These are phyloP conservation scores for Selenicereus undatus DNA, from an alignment of 148 eudicot species.

Conservation along the genomic window DNA sequence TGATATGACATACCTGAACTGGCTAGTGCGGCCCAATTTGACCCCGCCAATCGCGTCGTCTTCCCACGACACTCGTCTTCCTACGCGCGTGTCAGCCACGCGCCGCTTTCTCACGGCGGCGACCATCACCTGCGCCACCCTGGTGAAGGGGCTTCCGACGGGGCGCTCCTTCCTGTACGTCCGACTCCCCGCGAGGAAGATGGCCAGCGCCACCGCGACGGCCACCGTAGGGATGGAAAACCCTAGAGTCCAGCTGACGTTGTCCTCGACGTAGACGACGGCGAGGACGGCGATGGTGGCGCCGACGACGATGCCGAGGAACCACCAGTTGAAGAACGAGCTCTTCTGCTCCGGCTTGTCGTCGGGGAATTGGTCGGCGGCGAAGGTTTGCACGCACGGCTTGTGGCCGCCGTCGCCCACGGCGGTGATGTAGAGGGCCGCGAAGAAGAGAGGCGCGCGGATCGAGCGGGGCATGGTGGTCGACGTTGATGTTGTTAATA, in stretches of 20 bases:
- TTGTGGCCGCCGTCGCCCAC: constrained; percentile 74
- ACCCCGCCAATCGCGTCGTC: constrained; percentile 19
- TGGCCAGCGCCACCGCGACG: constrained; percentile 41
- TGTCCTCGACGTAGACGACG: constrained; percentile 51
- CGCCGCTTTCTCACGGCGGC: constrained; percentile 51
- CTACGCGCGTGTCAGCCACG: constrained; percentile 15
- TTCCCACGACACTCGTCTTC: constrained; percentile 21
- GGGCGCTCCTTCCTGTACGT: constrained; percentile 47
- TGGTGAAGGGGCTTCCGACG: constrained; percentile 67
- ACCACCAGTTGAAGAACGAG: constrained; percentile 89
- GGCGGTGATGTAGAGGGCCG: constrained; percentile 48
- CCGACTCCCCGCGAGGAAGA: constrained; percentile 42
- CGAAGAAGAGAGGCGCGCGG: constrained; percentile 35
- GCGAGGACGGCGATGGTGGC: constrained; percentile 42
- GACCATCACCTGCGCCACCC: constrained; percentile 57
- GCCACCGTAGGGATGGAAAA: constrained; percentile 44
- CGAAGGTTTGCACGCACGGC: constrained; percentile 74
- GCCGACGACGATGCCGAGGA: constrained; percentile 56
- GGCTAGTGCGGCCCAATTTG: constrained; percentile 40
- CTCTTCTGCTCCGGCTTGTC: constrained; percentile 42
- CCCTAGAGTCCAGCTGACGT: constrained; percentile 57
- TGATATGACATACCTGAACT: constrained; percentile 46
- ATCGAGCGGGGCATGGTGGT: constrained; percentile 20
- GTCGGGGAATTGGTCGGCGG: constrained; percentile 74
- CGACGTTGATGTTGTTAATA: constrained; percentile 44